Evolutionary conservation across 352 stramenopile species (phyloP).

Genomic region (Phytophthora pisi): DNA sequence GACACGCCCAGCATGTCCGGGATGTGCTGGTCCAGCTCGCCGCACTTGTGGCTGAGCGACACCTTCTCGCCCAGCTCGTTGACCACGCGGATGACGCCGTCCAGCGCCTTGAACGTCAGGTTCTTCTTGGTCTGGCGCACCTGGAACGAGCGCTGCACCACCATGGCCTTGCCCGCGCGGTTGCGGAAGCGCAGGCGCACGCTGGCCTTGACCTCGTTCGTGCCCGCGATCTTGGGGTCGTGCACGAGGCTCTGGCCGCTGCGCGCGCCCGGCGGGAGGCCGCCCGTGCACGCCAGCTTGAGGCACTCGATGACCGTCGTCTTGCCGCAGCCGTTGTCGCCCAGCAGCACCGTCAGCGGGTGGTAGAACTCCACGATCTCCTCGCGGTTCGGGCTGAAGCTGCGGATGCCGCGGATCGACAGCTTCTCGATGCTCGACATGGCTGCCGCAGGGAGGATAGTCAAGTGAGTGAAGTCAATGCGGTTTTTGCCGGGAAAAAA

Average conservation of each 20-base stretch:
- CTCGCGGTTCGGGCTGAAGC: conserved; percentile 96
- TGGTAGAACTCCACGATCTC: conserved; percentile 98
- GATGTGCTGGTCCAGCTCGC: conserved; percentile 94
- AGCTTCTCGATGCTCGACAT: conserved; percentile 99
- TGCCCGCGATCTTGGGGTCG: conserved; percentile 93
- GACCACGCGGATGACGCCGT: conserved; percentile 94
- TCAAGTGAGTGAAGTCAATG: not conserved
- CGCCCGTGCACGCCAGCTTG: conserved; percentile 96
- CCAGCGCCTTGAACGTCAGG: conserved; percentile 95
- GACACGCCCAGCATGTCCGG: conserved; percentile 96
- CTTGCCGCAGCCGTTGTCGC: conserved; percentile 97
- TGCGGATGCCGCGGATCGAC: conserved; percentile 97
- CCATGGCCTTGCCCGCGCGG: conserved; percentile 81
- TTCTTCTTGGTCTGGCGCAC: conserved; percentile 92
- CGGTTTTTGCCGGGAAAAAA: not conserved
- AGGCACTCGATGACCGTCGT: conserved; percentile 99
- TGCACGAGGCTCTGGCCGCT: conserved; percentile 96
- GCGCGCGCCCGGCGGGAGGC: conserved; percentile 90
- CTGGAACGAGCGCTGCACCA: conserved; percentile 96
- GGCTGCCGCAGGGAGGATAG: not conserved
- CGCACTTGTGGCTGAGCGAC: conserved; percentile 95
- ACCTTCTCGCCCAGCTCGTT: conserved; percentile 92
- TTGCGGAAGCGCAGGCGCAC: conserved; percentile 94
- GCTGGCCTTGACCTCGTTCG: conserved; percentile 93
- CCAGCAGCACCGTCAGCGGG: conserved; percentile 98